Conservation (phyloP, 306 rosid genomes). For the Pueraria montana region DNA sequence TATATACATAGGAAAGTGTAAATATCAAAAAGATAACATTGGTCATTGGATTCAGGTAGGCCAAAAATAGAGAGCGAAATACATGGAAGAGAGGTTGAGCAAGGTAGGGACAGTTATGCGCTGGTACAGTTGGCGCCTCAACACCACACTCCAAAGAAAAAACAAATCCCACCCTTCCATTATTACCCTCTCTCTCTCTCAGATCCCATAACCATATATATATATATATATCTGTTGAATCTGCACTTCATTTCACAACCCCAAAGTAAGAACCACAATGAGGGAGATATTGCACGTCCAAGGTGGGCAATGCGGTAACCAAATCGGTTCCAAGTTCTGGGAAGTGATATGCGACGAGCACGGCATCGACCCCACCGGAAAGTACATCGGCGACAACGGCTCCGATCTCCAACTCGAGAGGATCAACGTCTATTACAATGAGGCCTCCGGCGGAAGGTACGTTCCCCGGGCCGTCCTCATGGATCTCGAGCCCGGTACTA, state of each 20-base stretch:
- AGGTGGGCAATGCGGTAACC: slow-evolving; percentile 60
- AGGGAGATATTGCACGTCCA: slow-evolving; percentile 56
- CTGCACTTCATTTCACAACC: not conserved
- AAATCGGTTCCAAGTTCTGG: slow-evolving; percentile 58
- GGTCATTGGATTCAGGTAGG: not conserved
- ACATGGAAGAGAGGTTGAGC: not conserved
- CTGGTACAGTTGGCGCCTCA: not conserved
- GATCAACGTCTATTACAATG: slow-evolving; percentile 56
- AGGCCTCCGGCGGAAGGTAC: slow-evolving; percentile 46
- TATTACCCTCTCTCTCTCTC: not conserved
- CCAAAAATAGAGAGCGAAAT: not conserved
- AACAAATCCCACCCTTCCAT: not conserved
- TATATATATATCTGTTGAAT: not conserved
- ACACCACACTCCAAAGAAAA: not conserved
- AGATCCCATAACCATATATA: not conserved
- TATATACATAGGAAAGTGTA: not conserved
- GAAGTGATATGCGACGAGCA: slow-evolving; percentile 58
- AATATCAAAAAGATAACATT: not conserved
- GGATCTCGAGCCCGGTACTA: slow-evolving; percentile 60
- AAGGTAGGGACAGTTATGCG: not conserved
- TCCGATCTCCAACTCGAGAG: slow-evolving; percentile 45
- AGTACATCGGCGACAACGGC: slow-evolving; percentile 4
- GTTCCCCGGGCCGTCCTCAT: slow-evolving; percentile 55
- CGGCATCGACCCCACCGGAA: slow-evolving; percentile 50
- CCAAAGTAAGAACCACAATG: not conserved